Base-by-base conservation (phyloP, 192 early-diverging fungal species). In the Entrophospora sp. region DNA sequence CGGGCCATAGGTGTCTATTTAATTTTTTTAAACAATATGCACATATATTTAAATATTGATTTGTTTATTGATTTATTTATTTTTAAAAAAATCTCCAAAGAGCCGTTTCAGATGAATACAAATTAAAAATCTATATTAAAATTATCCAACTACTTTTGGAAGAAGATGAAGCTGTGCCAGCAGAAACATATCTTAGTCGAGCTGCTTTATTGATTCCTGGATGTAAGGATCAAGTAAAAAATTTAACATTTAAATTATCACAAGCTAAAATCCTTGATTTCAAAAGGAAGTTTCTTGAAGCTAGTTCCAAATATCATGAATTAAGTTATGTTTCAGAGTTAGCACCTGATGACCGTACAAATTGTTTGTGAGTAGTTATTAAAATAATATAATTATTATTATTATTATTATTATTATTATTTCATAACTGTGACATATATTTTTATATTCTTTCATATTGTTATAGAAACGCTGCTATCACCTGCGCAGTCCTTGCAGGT, bases 231-330 rank as follows among this genome's bases (percentile, higher is more conserved):
- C 60, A 73, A 0, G 64, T 73, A 1, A 70, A 82, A 20, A 71
- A 78, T 37, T 69, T 92, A 55, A 86, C 79, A 42, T 95, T 89
- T 72, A 90, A 89, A 55, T 75, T 85, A 0, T 84, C 86, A 14
- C 92, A 96, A 64, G 95, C 92, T 20, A 80, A 87, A 24, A 84
- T 92, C 30, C 71, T 92, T 37, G 93, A 96, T 70, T 87, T 80
- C 67, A 91, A 92, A 65, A 86, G 91, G 53, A 76, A 78, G 69
- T 96, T 97, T 75, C 77, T 95, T 30, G 89, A 88, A 43, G 91
- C 93, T 8, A 87, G 89, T 34, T 80, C 78, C 16, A 87, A 90
- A 63, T 95, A 96, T 65, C 89, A 89, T 65, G 87, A 90, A 53
- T 77, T 96, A 20, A 87, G 87, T 59, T 93, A 95, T 73, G 81